Conservation (phyloP, 306 rosid genomes). For the Gastrolobium villosum region DNA sequence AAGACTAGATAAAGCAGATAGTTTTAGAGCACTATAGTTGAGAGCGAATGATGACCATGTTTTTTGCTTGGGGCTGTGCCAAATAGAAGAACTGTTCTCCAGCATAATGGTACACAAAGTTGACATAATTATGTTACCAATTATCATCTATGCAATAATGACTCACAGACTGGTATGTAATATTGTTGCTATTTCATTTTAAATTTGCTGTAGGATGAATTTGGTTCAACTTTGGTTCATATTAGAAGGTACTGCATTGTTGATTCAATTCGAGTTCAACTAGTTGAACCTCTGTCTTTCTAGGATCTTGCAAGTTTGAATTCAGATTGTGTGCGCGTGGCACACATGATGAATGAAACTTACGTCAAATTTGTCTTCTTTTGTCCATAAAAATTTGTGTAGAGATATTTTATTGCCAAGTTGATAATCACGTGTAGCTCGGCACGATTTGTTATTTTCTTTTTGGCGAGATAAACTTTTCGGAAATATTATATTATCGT, state of each 20-base stretch:
- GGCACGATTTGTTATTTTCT: not conserved
- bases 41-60: conserved; percentile 22
- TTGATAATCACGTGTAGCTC: not conserved
- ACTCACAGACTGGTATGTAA: not conserved
- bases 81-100: not conserved
- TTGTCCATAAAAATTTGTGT: not conserved
- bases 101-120: not conserved
- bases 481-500: not conserved
- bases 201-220: conserved; percentile 6
- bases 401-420: not conserved
- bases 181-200: not conserved
- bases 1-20: conserved; percentile 79
- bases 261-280: not conserved
- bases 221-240: conserved; percentile 18
- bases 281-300: not conserved
- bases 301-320: not conserved
- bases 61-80: conserved; percentile 10
- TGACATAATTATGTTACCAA: not conserved
- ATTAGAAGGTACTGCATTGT: not conserved
- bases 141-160: not conserved
- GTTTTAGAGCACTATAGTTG: conserved; percentile 65
- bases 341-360: not conserved
- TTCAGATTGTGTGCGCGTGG: not conserved
- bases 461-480: not conserved
- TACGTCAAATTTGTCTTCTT: not conserved